Percentiles rank a stretch among this genome's conserved stretches.
Evolutionary conservation across 2,329 filamentous ascomycete species (phyloP).

Genomic region (Tolypocladium ovalisporum): DNA sequence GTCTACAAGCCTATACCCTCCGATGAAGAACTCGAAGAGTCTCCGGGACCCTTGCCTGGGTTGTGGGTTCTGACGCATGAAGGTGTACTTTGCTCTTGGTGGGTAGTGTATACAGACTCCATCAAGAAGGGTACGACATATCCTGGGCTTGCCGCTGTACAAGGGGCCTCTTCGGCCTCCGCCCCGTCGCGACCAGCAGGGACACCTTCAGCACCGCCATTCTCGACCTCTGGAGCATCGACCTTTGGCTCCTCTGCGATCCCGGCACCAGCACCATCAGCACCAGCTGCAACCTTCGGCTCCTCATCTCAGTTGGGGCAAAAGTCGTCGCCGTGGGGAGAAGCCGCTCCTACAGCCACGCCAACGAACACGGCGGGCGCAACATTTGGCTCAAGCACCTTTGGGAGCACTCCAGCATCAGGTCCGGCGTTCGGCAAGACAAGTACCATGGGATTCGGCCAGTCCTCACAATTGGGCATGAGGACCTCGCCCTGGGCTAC

Average conservation of each 20-base stretch:
- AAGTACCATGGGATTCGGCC: conserved; percentile 40
- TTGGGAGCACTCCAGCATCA: conserved; percentile 25
- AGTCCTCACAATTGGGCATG: conserved; percentile 34
- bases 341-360: conserved; percentile 17
- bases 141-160: conserved; percentile 50
- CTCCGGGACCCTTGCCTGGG: conserved; percentile 69
- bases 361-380: conserved; percentile 21
- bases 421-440: conserved; percentile 39
- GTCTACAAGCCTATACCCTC: conserved; percentile 67
- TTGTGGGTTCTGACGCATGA: conserved; percentile 83
- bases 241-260: conserved; percentile 28
- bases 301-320: conserved; percentile 36
- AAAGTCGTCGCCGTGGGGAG: conserved; percentile 40
- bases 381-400: conserved; percentile 34
- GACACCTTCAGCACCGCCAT: conserved; percentile 19
- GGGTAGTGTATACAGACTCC: conserved; percentile 83
- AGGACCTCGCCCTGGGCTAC: conserved; percentile 44
- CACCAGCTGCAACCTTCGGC: conserved; percentile 32
- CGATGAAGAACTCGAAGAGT: conserved; percentile 68
- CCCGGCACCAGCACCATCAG: conserved; percentile 14
- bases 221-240: conserved; percentile 17
- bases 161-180: conserved; percentile 19
- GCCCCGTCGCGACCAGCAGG: conserved; percentile 18
- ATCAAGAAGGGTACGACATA: conserved; percentile 65
- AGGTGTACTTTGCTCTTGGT: conserved; percentile 77